Evolutionary conservation across 2,329 filamentous ascomycete genomes (phyloP), one percentile per base, ranked within the genome.

Genomic region (Curvularia sp.): DNA sequence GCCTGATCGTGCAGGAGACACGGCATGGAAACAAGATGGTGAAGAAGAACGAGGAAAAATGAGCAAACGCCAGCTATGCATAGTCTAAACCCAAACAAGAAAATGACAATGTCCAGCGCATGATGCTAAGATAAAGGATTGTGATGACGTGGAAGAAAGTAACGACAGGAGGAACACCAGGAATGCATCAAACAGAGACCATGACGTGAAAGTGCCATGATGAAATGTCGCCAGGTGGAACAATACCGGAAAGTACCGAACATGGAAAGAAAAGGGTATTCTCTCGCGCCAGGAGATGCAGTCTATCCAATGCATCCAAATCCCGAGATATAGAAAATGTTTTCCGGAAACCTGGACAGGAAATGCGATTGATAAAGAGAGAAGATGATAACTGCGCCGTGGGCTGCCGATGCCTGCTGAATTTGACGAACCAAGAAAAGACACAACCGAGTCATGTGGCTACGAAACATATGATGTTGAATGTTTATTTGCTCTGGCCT

Each of bases 401-500:
- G 27, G 18, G 28, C 28, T 8, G 23, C n/a, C 32, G 45, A 42
- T 50, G n/a, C 41, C 36, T 18, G 34, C 36, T 28, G 25, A 15
- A 42, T 19, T 23, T 34, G 10, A 13, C 41, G 32, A 21, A 52
- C 9, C 18, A 23, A n/a, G 2, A 19, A 52, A 3, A 23, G 43
- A 42, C 28, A 41, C 54, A 55, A 36, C 19, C 27, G 50, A 32
- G 19, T 12, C 28, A 54, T 42, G 30, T 34, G 27, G 41, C 34
- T 32, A 47, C 1, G 28, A 30, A 45, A 9, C 15, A 55, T 25
- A 45, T 30, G 3, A 2, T 38, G 21, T 50, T 42, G 56, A 63
- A 49, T 56, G 18, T 46, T 45, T 65, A 71, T 57, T 71, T 71
- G 39, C 67, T 59, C 23, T 61, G 59, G 7, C 55, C 56, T 19